phyloP scores from a whole-genome alignment of 352 stramenopile genomes.

The Globisporangium uncinulatum region DNA sequence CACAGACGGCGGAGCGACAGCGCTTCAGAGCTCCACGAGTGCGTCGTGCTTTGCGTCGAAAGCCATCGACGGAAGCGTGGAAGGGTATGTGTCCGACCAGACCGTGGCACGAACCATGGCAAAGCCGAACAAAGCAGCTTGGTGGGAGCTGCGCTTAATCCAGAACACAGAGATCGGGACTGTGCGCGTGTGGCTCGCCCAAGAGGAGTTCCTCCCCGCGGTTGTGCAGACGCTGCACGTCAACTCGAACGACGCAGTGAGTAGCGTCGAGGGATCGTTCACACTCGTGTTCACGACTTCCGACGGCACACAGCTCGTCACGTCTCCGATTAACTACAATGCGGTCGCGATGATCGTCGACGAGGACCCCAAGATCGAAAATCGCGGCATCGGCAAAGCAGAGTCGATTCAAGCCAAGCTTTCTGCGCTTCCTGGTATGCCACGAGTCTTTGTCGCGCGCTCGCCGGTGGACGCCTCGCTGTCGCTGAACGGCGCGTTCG shows the following conservation, averaged over 20 bases:
- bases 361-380: constrained; percentile 34
- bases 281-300: constrained; percentile 29
- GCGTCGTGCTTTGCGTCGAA: constrained; percentile 38
- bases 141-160: constrained; percentile 68
- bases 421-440: constrained; percentile 21
- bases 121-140: constrained; percentile 24
- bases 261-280: constrained; percentile 34
- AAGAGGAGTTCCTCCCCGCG: constrained; percentile 15
- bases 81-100: constrained; percentile 34
- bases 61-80: constrained; percentile 62
- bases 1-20: constrained; percentile 36
- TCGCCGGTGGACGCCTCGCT: constrained; percentile 20
- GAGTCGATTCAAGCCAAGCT: constrained; percentile 65
- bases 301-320: constrained; percentile 18
- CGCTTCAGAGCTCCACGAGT: constrained; percentile 65
- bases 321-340: constrained; percentile 38
- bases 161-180: constrained; percentile 41
- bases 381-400: constrained; percentile 27
- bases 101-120: constrained; percentile 42
- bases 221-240: constrained; percentile 27
- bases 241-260: constrained; percentile 26
- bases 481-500: constrained; percentile 43
- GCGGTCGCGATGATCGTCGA: constrained; percentile 51
- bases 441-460: constrained; percentile 42
- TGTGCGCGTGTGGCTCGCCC: constrained; percentile 47